Percentiles rank a stretch among this genome's conserved stretches.
Conservation (phyloP, 2,329 filamentous ascomycete genomes). For the Monilinia fructigena region DNA sequence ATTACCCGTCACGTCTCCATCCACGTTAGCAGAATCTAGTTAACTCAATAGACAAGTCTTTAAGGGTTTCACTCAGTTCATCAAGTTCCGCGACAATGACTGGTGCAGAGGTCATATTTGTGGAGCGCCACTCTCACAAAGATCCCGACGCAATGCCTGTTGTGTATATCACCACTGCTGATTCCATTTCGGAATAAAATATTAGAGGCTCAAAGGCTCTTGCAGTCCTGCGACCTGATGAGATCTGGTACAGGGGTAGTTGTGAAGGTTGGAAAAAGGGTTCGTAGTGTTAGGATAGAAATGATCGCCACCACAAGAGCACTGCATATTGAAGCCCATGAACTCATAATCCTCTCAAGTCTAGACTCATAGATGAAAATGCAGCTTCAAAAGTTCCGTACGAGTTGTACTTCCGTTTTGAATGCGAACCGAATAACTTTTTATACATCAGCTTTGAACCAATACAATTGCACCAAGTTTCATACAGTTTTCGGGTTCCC, state of each 20-base stretch:
- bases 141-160: conserved; percentile 93
- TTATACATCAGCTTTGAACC: conserved; percentile 29
- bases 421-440: conserved; percentile 85
- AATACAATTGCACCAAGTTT: conserved; percentile 26
- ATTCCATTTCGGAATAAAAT: conserved; percentile 91
- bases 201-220: conserved; percentile 92
- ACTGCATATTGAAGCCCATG: conserved; percentile 65
- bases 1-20: conserved; percentile 84
- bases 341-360: conserved; percentile 62
- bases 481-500: conserved; percentile 52
- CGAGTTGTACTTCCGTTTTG: conserved; percentile 81
- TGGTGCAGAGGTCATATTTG: conserved; percentile 86
- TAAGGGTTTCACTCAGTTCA: conserved; percentile 80
- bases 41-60: conserved; percentile 78
- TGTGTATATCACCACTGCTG: conserved; percentile 83
- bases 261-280: conserved; percentile 67
- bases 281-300: conserved; percentile 62
- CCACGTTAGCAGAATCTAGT: conserved; percentile 86
- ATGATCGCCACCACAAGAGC: conserved; percentile 62
- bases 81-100: conserved; percentile 85
- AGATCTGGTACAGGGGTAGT: conserved; percentile 73
- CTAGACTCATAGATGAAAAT: conserved; percentile 60
- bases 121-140: conserved; percentile 81
- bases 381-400: conserved; percentile 76
- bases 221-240: conserved; percentile 84